phyloP scores from a whole-genome alignment of 352 stramenopile genomes.

The Pythium aristosporum region DNA sequence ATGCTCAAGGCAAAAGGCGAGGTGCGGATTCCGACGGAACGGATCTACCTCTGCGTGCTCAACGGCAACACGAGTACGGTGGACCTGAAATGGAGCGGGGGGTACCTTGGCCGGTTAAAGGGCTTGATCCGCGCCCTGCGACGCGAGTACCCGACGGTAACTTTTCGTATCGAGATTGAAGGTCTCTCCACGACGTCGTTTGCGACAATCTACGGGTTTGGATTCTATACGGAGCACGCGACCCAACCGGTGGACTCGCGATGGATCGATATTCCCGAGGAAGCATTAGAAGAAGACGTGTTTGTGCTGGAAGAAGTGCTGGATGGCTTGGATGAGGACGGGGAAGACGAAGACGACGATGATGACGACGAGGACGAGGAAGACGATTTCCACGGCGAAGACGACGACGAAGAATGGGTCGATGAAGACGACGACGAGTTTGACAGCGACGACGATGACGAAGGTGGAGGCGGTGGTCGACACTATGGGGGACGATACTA shows the following conservation, averaged over 20 bases:
- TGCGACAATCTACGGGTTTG: conserved; percentile 3
- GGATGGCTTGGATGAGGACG: neutral
- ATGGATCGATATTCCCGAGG: neutral
- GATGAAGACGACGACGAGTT: neutral
- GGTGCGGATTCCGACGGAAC: neutral
- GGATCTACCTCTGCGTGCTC: neutral
- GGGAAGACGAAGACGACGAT: neutral
- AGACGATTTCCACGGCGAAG: neutral
- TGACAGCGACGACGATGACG: neutral
- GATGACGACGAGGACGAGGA: conserved; percentile 6
- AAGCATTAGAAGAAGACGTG: conserved; percentile 2
- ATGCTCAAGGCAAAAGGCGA: neutral
- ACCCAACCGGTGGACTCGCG: conserved; percentile 4
- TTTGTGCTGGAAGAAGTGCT: conserved; percentile 8
- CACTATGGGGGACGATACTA: no score
- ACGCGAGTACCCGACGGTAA: conserved; percentile 3
- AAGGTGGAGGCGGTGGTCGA: no score
- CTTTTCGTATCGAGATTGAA: conserved; percentile 5
- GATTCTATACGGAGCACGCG: conserved; percentile 2
- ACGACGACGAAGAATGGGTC: conserved; percentile 1
- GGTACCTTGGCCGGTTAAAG: neutral
- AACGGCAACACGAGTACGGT: conserved; percentile 1
- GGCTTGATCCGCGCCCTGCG: neutral
- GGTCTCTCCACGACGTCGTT: neutral
- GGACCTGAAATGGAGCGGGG: neutral